These are phyloP conservation scores for Metschnikowia picachoensis DNA, from an alignment of 805 yeast species.

Conservation along the genomic window DNA sequence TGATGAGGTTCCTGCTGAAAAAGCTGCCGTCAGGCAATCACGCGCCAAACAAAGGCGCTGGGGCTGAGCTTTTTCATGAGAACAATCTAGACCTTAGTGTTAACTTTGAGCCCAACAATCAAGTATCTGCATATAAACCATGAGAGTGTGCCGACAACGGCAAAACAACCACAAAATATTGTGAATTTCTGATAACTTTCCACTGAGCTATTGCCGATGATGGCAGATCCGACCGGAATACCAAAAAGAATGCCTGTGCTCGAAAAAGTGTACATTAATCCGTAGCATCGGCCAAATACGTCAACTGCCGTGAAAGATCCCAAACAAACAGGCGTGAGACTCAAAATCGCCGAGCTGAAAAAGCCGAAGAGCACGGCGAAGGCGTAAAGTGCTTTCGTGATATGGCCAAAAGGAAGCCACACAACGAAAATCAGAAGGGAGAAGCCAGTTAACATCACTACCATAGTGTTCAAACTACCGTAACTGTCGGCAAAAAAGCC, in stretches of 20 bases:
- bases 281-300: conserved; percentile 66
- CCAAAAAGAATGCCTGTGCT: conserved; percentile 41
- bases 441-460: conserved; percentile 43
- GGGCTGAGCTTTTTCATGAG: not conserved
- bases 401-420: conserved; percentile 66
- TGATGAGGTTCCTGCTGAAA: not conserved
- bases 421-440: conserved; percentile 46
- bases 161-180: conserved; percentile 40
- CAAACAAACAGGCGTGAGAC: conserved; percentile 67
- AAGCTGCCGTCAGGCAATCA: not conserved
- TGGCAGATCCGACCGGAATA: conserved; percentile 33
- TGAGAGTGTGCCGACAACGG: conserved; percentile 33
- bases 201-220: conserved; percentile 30
- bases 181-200: conserved; percentile 41
- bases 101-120: conserved; percentile 40
- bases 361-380: conserved; percentile 58
- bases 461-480: conserved; percentile 59
- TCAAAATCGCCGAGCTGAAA: conserved; percentile 56
- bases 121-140: conserved; percentile 44
- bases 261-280: conserved; percentile 59
- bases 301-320: conserved; percentile 59
- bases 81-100: conserved; percentile 15
- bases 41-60: not conserved
- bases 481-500: conserved; percentile 50
- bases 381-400: conserved; percentile 40